Percentiles rank a stretch among this genome's conserved stretches.
These are phyloP conservation scores for Daldinia childiae DNA, from an alignment of 495 filamentous ascomycete genomes.

Conservation along the genomic window DNA sequence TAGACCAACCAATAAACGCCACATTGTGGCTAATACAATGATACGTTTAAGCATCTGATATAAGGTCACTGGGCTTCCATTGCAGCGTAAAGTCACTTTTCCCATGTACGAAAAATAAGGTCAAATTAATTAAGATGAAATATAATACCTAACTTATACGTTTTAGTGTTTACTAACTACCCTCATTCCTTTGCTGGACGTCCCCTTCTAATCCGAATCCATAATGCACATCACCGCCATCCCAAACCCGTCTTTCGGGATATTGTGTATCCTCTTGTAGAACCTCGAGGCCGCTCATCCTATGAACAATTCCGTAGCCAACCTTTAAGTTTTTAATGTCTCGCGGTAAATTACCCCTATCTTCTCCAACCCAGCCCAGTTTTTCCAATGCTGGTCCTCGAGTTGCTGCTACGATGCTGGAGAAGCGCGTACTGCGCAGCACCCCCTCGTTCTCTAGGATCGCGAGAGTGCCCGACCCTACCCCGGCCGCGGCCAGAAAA, in stretches of 20 bases:
- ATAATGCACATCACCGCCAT: conserved; percentile 38
- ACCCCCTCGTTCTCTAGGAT: conserved; percentile 47
- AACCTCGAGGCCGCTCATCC: conserved; percentile 12
- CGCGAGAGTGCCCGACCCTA: conserved; percentile 41
- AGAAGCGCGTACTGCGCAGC: conserved; percentile 49
- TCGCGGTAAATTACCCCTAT: neutral
- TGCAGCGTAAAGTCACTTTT: too few relatives aligned
- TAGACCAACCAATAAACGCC: neutral
- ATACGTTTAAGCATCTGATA: too few relatives aligned
- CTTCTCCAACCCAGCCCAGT: neutral
- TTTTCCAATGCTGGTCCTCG: conserved; percentile 47
- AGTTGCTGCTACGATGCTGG: conserved; percentile 51
- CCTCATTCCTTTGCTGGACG: conserved; percentile 40
- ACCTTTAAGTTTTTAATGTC: conserved; percentile 37
- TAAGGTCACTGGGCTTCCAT: too few relatives aligned
- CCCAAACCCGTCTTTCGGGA: conserved; percentile 25
- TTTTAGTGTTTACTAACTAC: neutral
- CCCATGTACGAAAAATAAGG: too few relatives aligned
- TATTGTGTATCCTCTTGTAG: conserved; percentile 18
- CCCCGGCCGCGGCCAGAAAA: conserved; percentile 36
- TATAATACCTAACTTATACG: too few relatives aligned
- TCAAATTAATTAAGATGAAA: too few relatives aligned
- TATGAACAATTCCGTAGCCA: conserved; percentile 48
- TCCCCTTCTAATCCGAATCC: conserved; percentile 52
- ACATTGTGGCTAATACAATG: too few relatives aligned